Percentiles rank a stretch among this genome's conserved stretches.
Conservation (phyloP, 306 rosid species). For the Vachellia pachyceras region DNA sequence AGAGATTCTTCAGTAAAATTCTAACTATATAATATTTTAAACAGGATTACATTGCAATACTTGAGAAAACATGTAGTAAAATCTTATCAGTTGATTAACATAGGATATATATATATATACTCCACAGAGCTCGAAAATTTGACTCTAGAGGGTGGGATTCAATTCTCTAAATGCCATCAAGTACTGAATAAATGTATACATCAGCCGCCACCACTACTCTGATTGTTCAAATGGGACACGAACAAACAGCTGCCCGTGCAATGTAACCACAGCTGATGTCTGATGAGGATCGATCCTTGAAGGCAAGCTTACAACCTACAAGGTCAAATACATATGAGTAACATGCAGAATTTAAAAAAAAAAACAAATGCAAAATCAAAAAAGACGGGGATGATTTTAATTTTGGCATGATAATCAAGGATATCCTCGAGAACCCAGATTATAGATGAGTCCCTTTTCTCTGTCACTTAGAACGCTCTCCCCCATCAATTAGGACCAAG, state of each 20-base stretch:
- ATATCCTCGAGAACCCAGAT: neutral
- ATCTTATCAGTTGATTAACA: conserved; percentile 18
- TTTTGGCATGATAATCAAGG: neutral
- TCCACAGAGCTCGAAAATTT: conserved; percentile 34
- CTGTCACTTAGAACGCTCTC: neutral
- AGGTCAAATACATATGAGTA: conserved; percentile 5
- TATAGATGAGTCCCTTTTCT: neutral
- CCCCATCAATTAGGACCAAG: neutral
- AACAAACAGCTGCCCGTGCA: conserved; percentile 95
- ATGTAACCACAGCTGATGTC: conserved; percentile 95
- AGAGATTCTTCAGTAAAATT: conserved; percentile 33
- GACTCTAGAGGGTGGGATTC: neutral
- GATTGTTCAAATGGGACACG: conserved; percentile 92
- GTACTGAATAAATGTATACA: conserved; percentile 19
- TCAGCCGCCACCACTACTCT: conserved; percentile 46
- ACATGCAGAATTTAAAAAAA: neutral
- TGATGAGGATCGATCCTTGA: conserved; percentile 97
- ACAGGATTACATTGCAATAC: conserved; percentile 35
- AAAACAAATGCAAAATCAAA: neutral
- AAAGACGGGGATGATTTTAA: neutral
- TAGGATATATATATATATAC: conserved; percentile 30
- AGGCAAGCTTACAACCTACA: conserved; percentile 85
- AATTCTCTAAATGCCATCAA: conserved; percentile 36
- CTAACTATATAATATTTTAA: conserved; percentile 44
- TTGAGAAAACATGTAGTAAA: conserved; percentile 9